A percentile compares a stretch with the other conserved stretches of the same genome.
phyloP scores from a whole-genome alignment of 495 filamentous ascomycete species.

The Clavariopsis aquatica region DNA sequence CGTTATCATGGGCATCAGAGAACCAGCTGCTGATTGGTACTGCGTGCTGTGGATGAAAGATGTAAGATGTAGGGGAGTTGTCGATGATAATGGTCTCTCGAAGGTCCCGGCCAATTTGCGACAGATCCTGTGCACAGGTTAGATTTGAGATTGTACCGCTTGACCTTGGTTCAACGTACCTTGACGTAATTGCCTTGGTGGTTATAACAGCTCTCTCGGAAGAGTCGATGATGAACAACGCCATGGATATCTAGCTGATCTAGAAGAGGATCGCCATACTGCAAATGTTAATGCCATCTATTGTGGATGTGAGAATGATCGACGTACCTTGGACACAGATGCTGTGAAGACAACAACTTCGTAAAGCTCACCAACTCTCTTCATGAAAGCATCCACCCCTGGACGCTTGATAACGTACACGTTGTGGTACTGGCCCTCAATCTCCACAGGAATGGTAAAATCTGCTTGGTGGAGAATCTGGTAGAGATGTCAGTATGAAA shows the following conservation, averaged over 20 bases:
- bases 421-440: slow-evolving; percentile 98
- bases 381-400: slow-evolving; percentile 98
- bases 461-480: slow-evolving; percentile 97
- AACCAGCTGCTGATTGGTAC: slow-evolving; percentile 99
- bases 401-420: slow-evolving; percentile 99
- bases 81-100: slow-evolving; percentile 99
- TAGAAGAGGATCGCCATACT: slow-evolving; percentile 96
- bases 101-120: slow-evolving; percentile 92
- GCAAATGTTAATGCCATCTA: slow-evolving; percentile 11
- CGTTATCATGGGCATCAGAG: slow-evolving; percentile 99
- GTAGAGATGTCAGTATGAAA: slow-evolving; percentile 34
- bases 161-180: slow-evolving; percentile 48
- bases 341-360: slow-evolving; percentile 99
- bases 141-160: slow-evolving; percentile 2
- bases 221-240: slow-evolving; percentile 93
- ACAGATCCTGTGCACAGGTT: slow-evolving; percentile 64
- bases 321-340: slow-evolving; percentile 90
- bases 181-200: slow-evolving; percentile 99
- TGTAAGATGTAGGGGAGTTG: slow-evolving; percentile 98
- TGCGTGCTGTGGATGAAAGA: slow-evolving; percentile 98
- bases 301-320: background rate
- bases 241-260: slow-evolving; percentile 98
- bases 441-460: slow-evolving; percentile 98
- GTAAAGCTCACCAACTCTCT: slow-evolving; percentile 94
- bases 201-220: slow-evolving; percentile 98